Evolutionary conservation across 345 rosid species (phyloP), one percentile per base, ranked within the genome.

Genomic region (Citrus reticulata): DNA sequence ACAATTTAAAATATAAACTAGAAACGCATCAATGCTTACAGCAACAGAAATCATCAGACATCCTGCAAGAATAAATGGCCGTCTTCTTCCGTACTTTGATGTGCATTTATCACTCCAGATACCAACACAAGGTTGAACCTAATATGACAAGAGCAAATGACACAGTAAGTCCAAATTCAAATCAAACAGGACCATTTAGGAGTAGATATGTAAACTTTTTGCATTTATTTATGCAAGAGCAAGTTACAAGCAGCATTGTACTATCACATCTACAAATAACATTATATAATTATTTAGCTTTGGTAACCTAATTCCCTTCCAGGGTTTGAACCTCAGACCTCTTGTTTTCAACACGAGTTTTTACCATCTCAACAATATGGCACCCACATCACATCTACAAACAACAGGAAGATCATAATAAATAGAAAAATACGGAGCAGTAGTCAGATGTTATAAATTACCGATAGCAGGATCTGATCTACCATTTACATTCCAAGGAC

Each of bases 111-210:
- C 98, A 84, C 99, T 96, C 98, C 98, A 94, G 64, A 92, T 93
- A 66, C 99, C 99, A 78, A 96, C 97, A 86, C 92, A 94, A 79
- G 99, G 99, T 89, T 96, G 98, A 85, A 94, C 97, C 99, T 94
- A 85, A 73, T 73, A 84, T 72, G 72, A 76, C 75, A 62, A 85
- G 66, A 80, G 25, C 6, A 54, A 70, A 79, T 27, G 83, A 25
- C 76, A 70, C 61, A 80, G 63, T 29, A 22, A 60, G 74, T 27
- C 30, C 69, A 42, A 54, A 80, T 40, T 13, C 35, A 39, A 75
- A 51, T 32, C 20, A 68, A 65, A 78, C 37, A 34, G 42, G 49
- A 27, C 61, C 17, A 70, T 24, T 9, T 17, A 32, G 35, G 4
- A n/a, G 64, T 6, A 20, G n/a, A 60, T 30, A 40, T 22, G 29